Conservation (phyloP, 805 yeast species). For the Wickerhamomyces chambardii region DNA sequence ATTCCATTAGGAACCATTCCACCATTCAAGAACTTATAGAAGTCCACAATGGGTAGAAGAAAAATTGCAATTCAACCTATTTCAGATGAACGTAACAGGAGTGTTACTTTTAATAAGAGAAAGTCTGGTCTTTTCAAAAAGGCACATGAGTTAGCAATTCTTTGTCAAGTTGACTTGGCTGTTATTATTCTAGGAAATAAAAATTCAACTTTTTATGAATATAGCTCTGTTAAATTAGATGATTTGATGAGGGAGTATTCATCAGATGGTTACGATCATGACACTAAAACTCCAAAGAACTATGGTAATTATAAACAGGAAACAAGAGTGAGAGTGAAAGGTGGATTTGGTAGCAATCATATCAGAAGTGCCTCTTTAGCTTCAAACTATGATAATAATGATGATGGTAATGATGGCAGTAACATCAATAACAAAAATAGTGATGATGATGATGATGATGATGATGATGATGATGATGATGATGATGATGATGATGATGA, state of each 20-base stretch:
- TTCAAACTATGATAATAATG: slow-evolving; percentile 8
- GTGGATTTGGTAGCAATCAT: slow-evolving; percentile 1
- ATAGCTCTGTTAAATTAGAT: slow-evolving; percentile 59
- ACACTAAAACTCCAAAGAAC: slow-evolving; percentile 54
- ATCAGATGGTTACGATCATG: slow-evolving; percentile 30
- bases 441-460: slow-evolving; percentile 11
- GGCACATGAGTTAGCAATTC: slow-evolving; percentile 57
- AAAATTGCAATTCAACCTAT: slow-evolving; percentile 91
- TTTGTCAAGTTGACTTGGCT: slow-evolving; percentile 90
- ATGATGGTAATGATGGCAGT: slow-evolving; percentile 6
- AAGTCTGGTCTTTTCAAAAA: slow-evolving; percentile 87
- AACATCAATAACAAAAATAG: slow-evolving; percentile 10
- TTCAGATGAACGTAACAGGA: slow-evolving; percentile 77
- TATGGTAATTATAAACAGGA: slow-evolving; percentile 49
- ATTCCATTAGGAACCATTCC: no score
- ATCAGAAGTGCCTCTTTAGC: slow-evolving; percentile 4
- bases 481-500: slow-evolving; percentile 2
- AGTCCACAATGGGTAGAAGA: slow-evolving; percentile 87
- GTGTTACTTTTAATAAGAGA: slow-evolving; percentile 85
- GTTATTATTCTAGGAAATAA: slow-evolving; percentile 80
- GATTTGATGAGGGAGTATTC: slow-evolving; percentile 35
- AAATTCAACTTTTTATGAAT: slow-evolving; percentile 73
- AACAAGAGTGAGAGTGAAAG: slow-evolving; percentile 13
- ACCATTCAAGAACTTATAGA: no score
- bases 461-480: slow-evolving; percentile 6